These are phyloP conservation scores for Kwoniella heveanensis DNA, from an alignment of 768 basidiomycete genomes.

Conservation along the genomic window DNA sequence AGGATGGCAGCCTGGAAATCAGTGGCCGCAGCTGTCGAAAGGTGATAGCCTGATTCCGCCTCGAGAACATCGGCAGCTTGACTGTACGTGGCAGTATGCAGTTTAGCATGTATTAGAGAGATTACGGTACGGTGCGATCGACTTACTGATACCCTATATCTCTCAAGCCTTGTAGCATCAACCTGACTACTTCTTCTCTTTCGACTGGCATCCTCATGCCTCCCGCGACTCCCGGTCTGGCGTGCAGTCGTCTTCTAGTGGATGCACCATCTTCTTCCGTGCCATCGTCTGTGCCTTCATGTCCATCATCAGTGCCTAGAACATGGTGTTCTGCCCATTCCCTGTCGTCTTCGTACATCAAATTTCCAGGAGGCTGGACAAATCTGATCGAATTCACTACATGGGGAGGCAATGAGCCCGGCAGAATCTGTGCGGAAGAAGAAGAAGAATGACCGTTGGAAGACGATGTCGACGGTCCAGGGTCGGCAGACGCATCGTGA, in stretches of 20 bases:
- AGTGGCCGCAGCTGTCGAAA: conserved; percentile 75
- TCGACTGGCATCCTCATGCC: conserved; percentile 60
- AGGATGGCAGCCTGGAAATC: conserved; percentile 79
- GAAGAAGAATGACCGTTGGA: conserved; percentile 20
- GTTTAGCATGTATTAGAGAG: too few species aligned
- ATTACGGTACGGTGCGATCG: background rate
- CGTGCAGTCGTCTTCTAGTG: background rate
- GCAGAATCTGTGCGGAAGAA: background rate
- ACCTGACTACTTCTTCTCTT: conserved; percentile 85
- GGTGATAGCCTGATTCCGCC: conserved; percentile 85
- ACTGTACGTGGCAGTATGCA: conserved; percentile 64
- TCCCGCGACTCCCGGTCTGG: conserved; percentile 13
- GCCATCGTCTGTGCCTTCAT: conserved; percentile 17
- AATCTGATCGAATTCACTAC: conserved; percentile 22
- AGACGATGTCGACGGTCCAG: conserved; percentile 15
- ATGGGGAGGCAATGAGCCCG: conserved; percentile 18
- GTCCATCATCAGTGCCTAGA: background rate
- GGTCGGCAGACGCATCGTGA: background rate
- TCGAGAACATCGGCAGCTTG: conserved; percentile 86
- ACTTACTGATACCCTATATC: conserved; percentile 74
- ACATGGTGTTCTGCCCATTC: conserved; percentile 32
- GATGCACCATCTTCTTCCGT: conserved; percentile 3
- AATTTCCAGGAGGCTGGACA: conserved; percentile 29
- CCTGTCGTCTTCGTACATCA: conserved; percentile 51
- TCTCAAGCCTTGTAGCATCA: conserved; percentile 83